Base-by-base conservation (phyloP, 1,139 yeast genomes). In the Candida sojae region DNA sequence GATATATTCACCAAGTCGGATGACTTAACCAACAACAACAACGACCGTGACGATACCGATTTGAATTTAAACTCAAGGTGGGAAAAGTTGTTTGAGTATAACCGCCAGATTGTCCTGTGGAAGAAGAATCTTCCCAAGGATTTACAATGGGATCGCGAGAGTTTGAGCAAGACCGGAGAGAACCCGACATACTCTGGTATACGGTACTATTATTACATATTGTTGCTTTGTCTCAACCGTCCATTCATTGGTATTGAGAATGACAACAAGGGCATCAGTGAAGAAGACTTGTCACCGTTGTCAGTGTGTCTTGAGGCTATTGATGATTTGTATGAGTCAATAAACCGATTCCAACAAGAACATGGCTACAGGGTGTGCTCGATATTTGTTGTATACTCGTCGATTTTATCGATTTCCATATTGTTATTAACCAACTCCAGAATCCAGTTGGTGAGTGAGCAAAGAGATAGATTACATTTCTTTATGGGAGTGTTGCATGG, bases 201-300 rank as follows among this genome's bases (percentile, higher is more conserved):
- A 34, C 67, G 85, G 55, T 82, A 80, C 59, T 82, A 80, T 57
- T 83, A 82, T 58, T 83, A 82, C 57, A 78, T 83, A 39, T 73
- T 82, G 5, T 62, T 79, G 6, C 66, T 83, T 25, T 82, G 86
- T 51, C 71, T 83, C 45, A 83, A 83, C 58, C 69, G 85, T 41
- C 87, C 87, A 1, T 83, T 83, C 56, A 73, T 83, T 41, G 76
- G 75, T 30, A 51, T 61, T n/a, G 55, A 55, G 21, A 28, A 29
- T n/a, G 39, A 37, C n/a, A 45, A 48, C 11, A 49, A 48, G 9
- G 49, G 42, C 6, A 43, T 47, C 11, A 44, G 48, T 3, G 31
- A 48, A 1, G 48, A 57, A 13, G 46, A 51, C 17, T 58, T 73
- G 30, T 63, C 70, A 17, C 71, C 73, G 0, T 60, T 68, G 7